A percentile compares a stretch with the other conserved stretches of the same genome.
phyloP scores from a whole-genome alignment of 495 filamentous ascomycete species.

The Aspergillus mulundensis region DNA sequence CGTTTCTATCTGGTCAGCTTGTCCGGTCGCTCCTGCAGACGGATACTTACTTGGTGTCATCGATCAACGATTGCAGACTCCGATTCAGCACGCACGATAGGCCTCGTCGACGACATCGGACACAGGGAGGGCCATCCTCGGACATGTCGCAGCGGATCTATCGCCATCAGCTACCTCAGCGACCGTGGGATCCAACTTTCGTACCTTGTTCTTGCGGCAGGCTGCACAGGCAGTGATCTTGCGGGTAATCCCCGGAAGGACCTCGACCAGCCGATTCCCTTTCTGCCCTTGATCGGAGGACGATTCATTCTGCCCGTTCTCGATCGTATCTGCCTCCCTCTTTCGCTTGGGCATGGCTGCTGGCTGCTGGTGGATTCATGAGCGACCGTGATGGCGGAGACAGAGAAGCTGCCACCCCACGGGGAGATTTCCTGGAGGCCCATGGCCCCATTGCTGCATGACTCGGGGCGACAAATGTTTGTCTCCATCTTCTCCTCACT shows the following conservation, averaged over 20 bases:
- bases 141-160: constrained; percentile 45
- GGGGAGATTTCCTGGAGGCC: neutral
- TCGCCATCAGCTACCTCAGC: no score
- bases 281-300: neutral
- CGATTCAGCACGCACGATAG: constrained; percentile 43
- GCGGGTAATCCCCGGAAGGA: constrained; percentile 37
- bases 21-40: no score
- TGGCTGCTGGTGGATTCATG: neutral
- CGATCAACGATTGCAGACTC: constrained; percentile 41
- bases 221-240: constrained; percentile 45
- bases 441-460: neutral
- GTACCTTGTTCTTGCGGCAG: constrained; percentile 41
- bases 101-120: constrained; percentile 34
- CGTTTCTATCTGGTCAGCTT: no score
- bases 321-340: neutral
- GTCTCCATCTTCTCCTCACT: neutral
- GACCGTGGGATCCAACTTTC: neutral
- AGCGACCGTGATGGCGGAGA: neutral
- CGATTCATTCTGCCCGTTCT: neutral
- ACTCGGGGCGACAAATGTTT: neutral
- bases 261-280: constrained; percentile 11
- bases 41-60: constrained; percentile 28
- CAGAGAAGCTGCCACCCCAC: neutral
- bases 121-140: constrained; percentile 34
- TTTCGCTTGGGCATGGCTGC: constrained; percentile 3